These are phyloP conservation scores for Coelastrella sp. DNA, from an alignment of 139 green algal genomes.

Conservation along the genomic window DNA sequence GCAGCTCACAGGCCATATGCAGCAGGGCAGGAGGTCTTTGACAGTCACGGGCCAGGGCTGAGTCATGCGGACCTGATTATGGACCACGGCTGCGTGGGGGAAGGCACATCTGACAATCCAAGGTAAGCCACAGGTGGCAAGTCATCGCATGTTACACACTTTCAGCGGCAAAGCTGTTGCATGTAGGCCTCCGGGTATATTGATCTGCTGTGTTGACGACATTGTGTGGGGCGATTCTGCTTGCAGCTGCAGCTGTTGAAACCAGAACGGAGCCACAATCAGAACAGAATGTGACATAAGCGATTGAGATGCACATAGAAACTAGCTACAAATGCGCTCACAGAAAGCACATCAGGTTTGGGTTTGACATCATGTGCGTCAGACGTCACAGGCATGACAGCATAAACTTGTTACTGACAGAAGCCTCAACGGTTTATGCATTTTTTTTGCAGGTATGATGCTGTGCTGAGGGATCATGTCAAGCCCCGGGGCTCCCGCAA, in stretches of 20 bases:
- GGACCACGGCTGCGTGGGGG: slow-evolving; percentile 68
- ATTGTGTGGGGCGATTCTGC: too few relatives aligned
- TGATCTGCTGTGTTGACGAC: too few relatives aligned
- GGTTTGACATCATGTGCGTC: slow-evolving; percentile 48
- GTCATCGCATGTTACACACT: too few relatives aligned
- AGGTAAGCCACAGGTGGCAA: neutral
- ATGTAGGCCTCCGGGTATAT: too few relatives aligned
- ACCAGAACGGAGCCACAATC: too few relatives aligned
- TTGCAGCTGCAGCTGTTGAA: too few relatives aligned
- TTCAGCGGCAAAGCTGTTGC: too few relatives aligned
- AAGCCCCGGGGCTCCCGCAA: slow-evolving; percentile 42
- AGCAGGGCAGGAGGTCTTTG: slow-evolving; percentile 57
- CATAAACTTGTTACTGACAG: too few relatives aligned
- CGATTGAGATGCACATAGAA: too few relatives aligned
- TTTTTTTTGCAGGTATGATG: slow-evolving; percentile 41
- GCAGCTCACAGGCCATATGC: slow-evolving; percentile 16
- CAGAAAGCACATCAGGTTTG: slow-evolving; percentile 37
- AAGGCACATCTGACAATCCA: neutral
- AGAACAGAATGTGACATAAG: too few relatives aligned
- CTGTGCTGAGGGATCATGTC: neutral
- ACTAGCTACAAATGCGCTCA: slow-evolving; percentile 41
- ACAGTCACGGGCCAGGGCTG: slow-evolving; percentile 63
- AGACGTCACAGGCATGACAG: slow-evolving; percentile 52
- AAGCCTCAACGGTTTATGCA: too few relatives aligned
- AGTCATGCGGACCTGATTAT: slow-evolving; percentile 64